Evolutionary conservation across 768 basidiomycete genomes (phyloP), one percentile per base, ranked within the genome.

Genomic region (Suillus fuscotomentosus): DNA sequence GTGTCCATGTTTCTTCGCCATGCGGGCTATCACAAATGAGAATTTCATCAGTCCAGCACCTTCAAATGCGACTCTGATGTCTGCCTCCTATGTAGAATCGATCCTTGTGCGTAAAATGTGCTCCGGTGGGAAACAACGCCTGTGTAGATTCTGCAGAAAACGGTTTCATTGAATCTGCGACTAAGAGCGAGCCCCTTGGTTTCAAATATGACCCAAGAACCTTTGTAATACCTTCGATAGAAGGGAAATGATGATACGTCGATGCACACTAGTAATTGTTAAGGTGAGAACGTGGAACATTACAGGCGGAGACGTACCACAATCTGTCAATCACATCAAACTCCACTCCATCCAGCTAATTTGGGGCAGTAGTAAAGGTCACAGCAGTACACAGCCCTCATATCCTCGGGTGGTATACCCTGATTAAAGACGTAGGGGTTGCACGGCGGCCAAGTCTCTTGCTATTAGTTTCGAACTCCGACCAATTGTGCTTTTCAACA

Each of bases 231-330:
- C 75, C 73, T 10, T 78, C 74, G 67, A 86, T 81, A 34, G 82
- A 81, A 7, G 74, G 61, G 62, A 90, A 80, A 71, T 90, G 89
- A 66, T 90, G 89, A 69, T 88, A 90, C 2, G 89, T 79, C 34
- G 79, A 76, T 10, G 82, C 78, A 68, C 90, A 92, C 90, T 92
- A 65, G 5, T 14, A 10, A 17, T 20, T 17, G 36, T 41, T 9
- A 41, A 41, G 31, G 62, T 43, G 22, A 27, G 5, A 60, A 48
- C 20, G 1, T 9, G 20, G 50, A n/a, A 47, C 10, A 13, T 15
- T n/a, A 6, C 4, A 8, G 20, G 4, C 22, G 8, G n/a, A 59
- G 22, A 77, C 89, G 70, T 71, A 93, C 92, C 8, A 88, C 83
- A 63, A 91, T 31, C 31, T 31, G 31, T 31, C 31, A 31, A 31